Base-by-base conservation (phyloP, 495 filamentous ascomycete species). In the Daldinia loculata region DNA sequence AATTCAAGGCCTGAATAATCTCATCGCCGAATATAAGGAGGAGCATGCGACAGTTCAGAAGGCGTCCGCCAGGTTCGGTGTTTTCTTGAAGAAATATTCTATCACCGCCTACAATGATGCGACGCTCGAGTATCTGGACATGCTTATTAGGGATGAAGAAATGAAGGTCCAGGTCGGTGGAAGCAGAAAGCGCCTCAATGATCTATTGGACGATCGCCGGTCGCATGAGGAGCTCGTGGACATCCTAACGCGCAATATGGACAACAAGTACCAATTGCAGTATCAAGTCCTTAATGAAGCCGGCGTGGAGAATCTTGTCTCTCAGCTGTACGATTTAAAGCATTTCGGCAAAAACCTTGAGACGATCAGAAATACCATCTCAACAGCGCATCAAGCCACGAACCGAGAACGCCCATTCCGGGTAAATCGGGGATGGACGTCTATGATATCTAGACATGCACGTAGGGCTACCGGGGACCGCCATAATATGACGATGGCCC, bases 71-170 rank as follows among this genome's bases (percentile, higher is more conserved):
- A 57, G 75, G 22, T 83, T 84, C 60, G 65, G 77, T 34, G 14
- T 81, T 3, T 84, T 78, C 65, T 59, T 84, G 6, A 78, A 74
- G 62, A 73, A 79, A 26, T 66, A 82, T 52, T 75, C 74, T 1
- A 78, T 84, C 55, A 72, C 77, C 0, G 55, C 72, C 2, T 78
- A 77, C 71, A 84, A 84, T 48, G 80, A 84, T 58, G 76, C 77
- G 1, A 82, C 74, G 12, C 9, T 80, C 3, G 80, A 66, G 1
- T 83, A 83, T 63, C 73, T 83, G 26, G 78, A 81, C 52, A 56
- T 66, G 51, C 53, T 81, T 0, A 81, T 82, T 36, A 57, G 66
- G 26, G 43, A 76, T 2, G 70, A 76, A 53, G 34, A 38, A 17
- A 30, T 32, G 12, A 62, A 62, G 30, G 30, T 52, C 2, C 34